A percentile compares a stretch with the other conserved stretches of the same genome.
Conservation (phyloP, 2,329 filamentous ascomycete species). For the Aspergillus carbonarius region DNA sequence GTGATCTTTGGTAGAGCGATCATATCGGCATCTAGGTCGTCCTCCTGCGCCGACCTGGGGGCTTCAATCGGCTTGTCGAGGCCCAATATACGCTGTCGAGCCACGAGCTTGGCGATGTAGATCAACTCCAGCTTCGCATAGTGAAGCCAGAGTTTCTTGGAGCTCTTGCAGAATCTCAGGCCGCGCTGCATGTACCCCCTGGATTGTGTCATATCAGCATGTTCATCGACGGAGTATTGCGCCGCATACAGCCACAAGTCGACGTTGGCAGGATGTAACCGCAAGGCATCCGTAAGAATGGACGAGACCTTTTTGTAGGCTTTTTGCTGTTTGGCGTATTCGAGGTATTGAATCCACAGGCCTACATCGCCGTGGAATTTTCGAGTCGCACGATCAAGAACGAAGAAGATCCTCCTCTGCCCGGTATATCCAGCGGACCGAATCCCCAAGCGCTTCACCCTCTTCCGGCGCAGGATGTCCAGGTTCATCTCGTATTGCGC, state of each 20-base stretch:
- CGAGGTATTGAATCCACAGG: conserved; percentile 88
- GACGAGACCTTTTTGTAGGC: conserved; percentile 61
- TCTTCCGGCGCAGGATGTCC: conserved; percentile 76
- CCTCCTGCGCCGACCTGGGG: conserved; percentile 42
- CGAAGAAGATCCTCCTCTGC: conserved; percentile 80
- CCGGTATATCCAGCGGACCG: conserved; percentile 69
- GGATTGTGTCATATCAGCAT: conserved; percentile 84
- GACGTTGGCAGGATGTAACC: conserved; percentile 80
- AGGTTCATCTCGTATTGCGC: conserved; percentile 67
- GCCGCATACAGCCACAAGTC: conserved; percentile 84
- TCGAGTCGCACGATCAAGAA: conserved; percentile 81
- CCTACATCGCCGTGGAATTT: conserved; percentile 78
- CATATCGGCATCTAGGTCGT: conserved; percentile 55
- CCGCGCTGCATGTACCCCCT: conserved; percentile 85
- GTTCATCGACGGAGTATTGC: conserved; percentile 70
- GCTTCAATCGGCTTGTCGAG: conserved; percentile 50
- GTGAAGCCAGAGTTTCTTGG: conserved; percentile 77
- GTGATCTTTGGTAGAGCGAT: conserved; percentile 60
- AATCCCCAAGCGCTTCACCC: conserved; percentile 76
- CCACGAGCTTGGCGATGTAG: conserved; percentile 79
- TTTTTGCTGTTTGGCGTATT: conserved; percentile 70
- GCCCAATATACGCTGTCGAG: conserved; percentile 67
- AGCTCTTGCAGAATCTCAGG: conserved; percentile 79
- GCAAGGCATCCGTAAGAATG: conserved; percentile 67
- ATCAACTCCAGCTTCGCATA: conserved; percentile 91